Evolutionary conservation across 2,329 filamentous ascomycete genomes (phyloP), one percentile per base, ranked within the genome.

Genomic region (Calonectria hawksworthii): DNA sequence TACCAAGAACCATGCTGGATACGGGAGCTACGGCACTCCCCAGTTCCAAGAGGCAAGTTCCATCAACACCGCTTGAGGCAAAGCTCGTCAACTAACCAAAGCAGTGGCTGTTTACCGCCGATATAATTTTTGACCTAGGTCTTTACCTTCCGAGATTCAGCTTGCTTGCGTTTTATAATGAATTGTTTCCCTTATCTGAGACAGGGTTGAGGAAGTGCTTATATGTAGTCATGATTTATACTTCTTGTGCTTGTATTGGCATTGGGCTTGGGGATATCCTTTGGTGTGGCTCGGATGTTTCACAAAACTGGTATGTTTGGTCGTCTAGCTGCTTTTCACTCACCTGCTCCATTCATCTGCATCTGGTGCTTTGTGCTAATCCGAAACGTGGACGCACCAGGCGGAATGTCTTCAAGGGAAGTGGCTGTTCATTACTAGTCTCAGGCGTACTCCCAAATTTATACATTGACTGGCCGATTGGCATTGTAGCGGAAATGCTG

Each of bases 71-170:
- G 1, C 8, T 9, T 1, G 16, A 23, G 3, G 3, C 10, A 26
- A 36, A 2, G 4, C 4, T 16, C 13, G 14, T 21, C 9, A 16
- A 6, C 56, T 63, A 10, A 63, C 23, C 3, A 7, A 7, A 18
- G 8, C 23, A 63, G 56, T 63, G 56, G 56, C n/a, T 63, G 7
- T 63, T 41, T 21, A 23, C 7, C 26, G 56, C 56, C 14, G 56
- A 63, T 7, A 41, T 63, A 18, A n/a, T 63, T 5, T 63, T 63
- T 28, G 56, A 63, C 38, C n/a, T 63, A 2, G 32, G 56, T 28
- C 34, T 63, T 11, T 63, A 63, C 21, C 23, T 63, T 28, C 56
- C 56, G 18, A 41, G 56, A 18, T 63, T 63, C 14, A 63, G 56
- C 8, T 21, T 63, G 4, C 34, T 63, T 21, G 56, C 56, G 23